A percentile compares a stretch with the other conserved stretches of the same genome.
These are phyloP conservation scores for Neurospora pannonica DNA, from an alignment of 495 filamentous ascomycete genomes.

Conservation along the genomic window DNA sequence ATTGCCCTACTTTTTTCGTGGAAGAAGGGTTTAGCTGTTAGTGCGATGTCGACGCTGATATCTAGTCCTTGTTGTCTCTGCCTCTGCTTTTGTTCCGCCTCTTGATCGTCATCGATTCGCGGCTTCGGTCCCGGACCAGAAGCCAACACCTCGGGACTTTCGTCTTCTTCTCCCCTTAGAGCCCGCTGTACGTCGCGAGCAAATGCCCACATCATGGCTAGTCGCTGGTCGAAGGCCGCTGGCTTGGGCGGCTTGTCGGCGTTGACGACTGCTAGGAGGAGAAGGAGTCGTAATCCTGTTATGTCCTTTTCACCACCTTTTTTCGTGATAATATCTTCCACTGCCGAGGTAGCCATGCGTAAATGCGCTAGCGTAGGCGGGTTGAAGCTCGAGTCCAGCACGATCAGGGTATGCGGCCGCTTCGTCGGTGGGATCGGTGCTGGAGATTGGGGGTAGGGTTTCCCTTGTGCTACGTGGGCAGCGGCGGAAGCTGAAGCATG, in stretches of 20 bases:
- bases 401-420: conserved; percentile 45
- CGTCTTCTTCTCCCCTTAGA: neutral
- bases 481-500: neutral
- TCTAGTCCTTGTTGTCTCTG: conserved; percentile 9
- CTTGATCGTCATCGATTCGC: neutral
- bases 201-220: conserved; percentile 81
- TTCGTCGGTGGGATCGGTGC: conserved; percentile 12
- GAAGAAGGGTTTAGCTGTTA: conserved; percentile 78
- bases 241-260: conserved; percentile 86
- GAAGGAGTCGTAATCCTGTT: conserved; percentile 48
- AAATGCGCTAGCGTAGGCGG: conserved; percentile 81
- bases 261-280: conserved; percentile 84
- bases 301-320: neutral
- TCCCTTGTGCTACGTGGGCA: conserved; percentile 12
- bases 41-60: conserved; percentile 58
- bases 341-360: conserved; percentile 59
- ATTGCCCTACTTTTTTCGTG: conserved; percentile 73
- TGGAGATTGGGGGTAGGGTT: neutral
- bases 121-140: neutral
- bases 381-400: conserved; percentile 95
- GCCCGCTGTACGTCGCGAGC: conserved; percentile 48
- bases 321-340: conserved; percentile 32
- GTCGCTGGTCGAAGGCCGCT: conserved; percentile 67
- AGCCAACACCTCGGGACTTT: neutral
- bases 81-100: conserved; percentile 2